A percentile compares a stretch with the other conserved stretches of the same genome.
Evolutionary conservation across 2,329 filamentous ascomycete genomes (phyloP).

Genomic region (Aureobasidium melanogenum): DNA sequence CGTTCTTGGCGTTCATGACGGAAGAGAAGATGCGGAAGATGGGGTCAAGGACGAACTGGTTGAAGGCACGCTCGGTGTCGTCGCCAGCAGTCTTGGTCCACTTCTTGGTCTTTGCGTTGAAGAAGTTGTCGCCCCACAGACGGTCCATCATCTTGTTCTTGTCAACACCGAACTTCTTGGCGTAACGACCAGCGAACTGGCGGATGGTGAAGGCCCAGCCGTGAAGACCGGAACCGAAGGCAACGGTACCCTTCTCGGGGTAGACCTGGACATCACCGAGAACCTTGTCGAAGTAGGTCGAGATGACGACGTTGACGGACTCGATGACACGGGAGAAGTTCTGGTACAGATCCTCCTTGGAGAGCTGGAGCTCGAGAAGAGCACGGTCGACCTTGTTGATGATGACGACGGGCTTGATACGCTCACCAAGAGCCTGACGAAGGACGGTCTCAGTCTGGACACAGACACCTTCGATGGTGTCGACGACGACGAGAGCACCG

Average conservation of each 20-base stretch:
- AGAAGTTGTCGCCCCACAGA: constrained; percentile 99
- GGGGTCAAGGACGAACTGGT: constrained; percentile 98
- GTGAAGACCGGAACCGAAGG: constrained; percentile 99
- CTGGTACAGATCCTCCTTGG: constrained; percentile 99
- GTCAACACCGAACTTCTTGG: constrained; percentile 99
- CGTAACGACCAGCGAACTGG: constrained; percentile 91
- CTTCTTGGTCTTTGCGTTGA: constrained; percentile 99
- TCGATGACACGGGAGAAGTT: constrained; percentile 99
- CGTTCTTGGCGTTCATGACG: constrained; percentile 98
- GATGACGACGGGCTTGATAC: constrained; percentile 98
- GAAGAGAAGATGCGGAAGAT: constrained; percentile 98
- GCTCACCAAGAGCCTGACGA: constrained; percentile 97
- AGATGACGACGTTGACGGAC: constrained; percentile 99
- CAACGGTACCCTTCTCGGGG: constrained; percentile 94
- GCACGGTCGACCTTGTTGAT: constrained; percentile 99
- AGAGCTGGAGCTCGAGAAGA: constrained; percentile 96
- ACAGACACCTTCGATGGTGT: constrained; percentile 99
- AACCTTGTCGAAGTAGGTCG: constrained; percentile 94
- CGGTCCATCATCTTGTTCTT: constrained; percentile 99
- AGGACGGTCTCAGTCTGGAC: constrained; percentile 99
- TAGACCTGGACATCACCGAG: constrained; percentile 98
- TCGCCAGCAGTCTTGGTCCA: constrained; percentile 86
- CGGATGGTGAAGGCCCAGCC: constrained; percentile 99
- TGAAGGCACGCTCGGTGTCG: constrained; percentile 94
- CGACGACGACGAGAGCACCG: constrained; percentile 98